Base-by-base conservation (phyloP, 495 filamentous ascomycete species). In the Poronia punctata region DNA sequence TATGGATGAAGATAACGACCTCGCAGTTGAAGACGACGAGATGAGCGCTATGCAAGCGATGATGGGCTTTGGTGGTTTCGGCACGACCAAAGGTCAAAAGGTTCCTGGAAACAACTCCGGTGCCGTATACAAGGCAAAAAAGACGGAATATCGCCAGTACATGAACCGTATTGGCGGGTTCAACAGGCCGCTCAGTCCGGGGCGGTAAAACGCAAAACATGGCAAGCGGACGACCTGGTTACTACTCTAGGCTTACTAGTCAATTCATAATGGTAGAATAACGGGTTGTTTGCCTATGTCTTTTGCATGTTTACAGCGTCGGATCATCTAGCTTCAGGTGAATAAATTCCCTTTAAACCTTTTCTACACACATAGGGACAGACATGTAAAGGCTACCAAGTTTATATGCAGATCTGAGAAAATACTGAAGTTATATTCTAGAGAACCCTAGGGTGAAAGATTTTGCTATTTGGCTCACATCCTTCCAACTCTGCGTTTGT, bases 111-210 rank as follows among this genome's bases (percentile, higher is more conserved):
- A 98, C 56, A 76, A 95, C 52, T 76, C 86, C 38, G 88, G 82
- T 35, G 85, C 71, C 5, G 79, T 95, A 20, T 67, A 83, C 43
- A 96, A 94, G 72, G 90, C 94, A 68, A 97, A 94, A 79, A 86
- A 86, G 74, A 85, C 83, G 5, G 79, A 93, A 72, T 96, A 96
- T 56, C 72, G 92, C 56, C 92, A 98, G 75, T 98, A 98, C 60
- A 98, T 98, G 92, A 98, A 98, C 61, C 82, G 92, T 40, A 65
- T 79, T n/a, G 90, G 90, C 31, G 92, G 92, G 29, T 98, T 98
- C 72, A 98, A 98, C 62, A 70, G 92, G 53, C 88, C 92, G 27
- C 73, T 98, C 45, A 76, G 72, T 55, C 74, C 72, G 9, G 49
- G 46, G 3, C 60, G 68, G 14, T 67, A 65, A 22, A 34, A 5